Evolutionary conservation across 176 grass and related monocot genomes (phyloP).

Genomic region (Urochloa ruziziensis): DNA sequence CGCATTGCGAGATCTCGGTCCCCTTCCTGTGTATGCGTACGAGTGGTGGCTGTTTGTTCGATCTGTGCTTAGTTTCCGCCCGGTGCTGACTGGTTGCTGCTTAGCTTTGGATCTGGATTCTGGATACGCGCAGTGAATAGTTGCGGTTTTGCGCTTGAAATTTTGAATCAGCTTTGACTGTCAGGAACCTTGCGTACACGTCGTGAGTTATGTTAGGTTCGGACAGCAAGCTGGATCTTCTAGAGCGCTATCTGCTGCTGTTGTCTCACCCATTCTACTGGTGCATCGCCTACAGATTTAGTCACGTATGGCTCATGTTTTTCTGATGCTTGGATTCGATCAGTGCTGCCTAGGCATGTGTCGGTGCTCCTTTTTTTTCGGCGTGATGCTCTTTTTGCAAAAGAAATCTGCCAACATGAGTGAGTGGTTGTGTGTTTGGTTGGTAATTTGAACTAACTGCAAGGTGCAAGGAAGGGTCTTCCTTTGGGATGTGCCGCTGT

Average conservation of each 20-base stretch:
- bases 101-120: constrained; percentile 43
- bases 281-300: background rate
- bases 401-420: background rate
- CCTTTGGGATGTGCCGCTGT: background rate
- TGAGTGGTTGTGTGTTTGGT: background rate
- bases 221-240: background rate
- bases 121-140: background rate
- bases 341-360: constrained; percentile 1
- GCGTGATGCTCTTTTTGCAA: background rate
- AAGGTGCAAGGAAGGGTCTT: background rate
- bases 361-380: constrained; percentile 5
- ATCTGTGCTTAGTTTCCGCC: background rate
- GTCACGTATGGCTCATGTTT: background rate
- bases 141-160: background rate
- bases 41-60: background rate
- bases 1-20: constrained; percentile 32
- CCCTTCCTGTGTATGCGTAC: background rate
- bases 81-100: background rate
- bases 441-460: background rate
- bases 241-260: background rate
- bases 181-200: background rate
- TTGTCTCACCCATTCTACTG: background rate
- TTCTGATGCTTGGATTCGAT: constrained; percentile 3
- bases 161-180: background rate
- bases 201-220: background rate